Conservation (phyloP, 2,329 filamentous ascomycete species). For the Beauveria asiatica region DNA sequence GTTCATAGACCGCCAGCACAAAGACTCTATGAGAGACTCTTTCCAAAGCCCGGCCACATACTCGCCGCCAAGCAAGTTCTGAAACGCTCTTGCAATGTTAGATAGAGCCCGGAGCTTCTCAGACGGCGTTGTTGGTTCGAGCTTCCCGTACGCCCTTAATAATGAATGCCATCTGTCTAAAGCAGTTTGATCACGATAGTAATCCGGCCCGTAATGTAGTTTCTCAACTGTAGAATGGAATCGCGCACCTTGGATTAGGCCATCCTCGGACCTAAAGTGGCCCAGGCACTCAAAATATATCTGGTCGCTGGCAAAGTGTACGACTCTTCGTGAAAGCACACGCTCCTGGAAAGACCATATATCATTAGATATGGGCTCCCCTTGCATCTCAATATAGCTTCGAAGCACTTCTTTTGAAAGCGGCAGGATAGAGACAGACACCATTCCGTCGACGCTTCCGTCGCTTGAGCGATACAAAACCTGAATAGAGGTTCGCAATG, state of each 20-base stretch:
- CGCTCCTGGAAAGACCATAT: slow-evolving; percentile 10
- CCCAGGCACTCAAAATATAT: not conserved
- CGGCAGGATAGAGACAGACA: not conserved
- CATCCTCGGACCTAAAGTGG: slow-evolving; percentile 2
- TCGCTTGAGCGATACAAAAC: not conserved
- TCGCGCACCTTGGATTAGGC: not conserved
- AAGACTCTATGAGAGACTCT: not conserved
- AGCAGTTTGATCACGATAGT: not conserved
- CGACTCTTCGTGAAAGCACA: slow-evolving; percentile 1
- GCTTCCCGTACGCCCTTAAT: not conserved
- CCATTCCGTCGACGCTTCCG: not conserved
- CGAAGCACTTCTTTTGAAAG: not conserved
- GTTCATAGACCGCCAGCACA: not conserved
- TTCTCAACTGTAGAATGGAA: not conserved
- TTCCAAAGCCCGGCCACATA: not conserved
- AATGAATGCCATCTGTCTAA: not conserved
- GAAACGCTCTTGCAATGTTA: slow-evolving; percentile 2
- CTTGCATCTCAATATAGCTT: not conserved
- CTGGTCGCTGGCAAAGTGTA: slow-evolving; percentile 9
- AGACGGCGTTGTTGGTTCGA: not conserved
- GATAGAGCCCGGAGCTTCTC: not conserved
- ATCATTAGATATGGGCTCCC: not conserved
- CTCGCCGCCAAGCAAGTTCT: not conserved
- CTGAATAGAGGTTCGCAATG: not conserved
- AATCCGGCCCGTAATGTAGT: not conserved